Percentiles rank a stretch among this genome's conserved stretches.
phyloP scores from a whole-genome alignment of 257 asterid genomes.

The Echites panduratus region DNA sequence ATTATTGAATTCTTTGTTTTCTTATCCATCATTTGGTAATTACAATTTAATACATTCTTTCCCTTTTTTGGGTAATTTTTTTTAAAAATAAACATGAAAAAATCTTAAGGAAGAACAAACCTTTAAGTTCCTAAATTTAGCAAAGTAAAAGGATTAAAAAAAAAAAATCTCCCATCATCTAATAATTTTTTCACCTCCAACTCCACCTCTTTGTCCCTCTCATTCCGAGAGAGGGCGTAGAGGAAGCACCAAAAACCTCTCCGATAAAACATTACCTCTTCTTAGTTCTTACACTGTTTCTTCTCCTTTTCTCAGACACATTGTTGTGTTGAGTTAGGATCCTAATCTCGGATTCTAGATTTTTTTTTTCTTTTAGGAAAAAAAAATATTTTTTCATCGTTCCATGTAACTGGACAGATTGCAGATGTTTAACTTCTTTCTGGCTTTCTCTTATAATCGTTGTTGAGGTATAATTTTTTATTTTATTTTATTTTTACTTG shows the following conservation, averaged over 20 bases:
- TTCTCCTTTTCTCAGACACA: background rate
- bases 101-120: too few species aligned
- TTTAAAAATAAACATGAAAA: too few species aligned
- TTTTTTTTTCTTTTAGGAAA: too few species aligned
- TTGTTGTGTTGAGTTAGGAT: background rate
- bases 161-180: background rate
- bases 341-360: background rate
- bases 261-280: background rate
- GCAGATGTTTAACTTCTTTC: constrained; percentile 8
- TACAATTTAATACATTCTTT: too few species aligned
- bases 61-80: too few species aligned
- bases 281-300: background rate
- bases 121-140: too few species aligned
- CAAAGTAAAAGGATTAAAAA: too few species aligned
- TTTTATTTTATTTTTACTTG: too few species aligned
- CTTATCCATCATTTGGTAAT: too few species aligned
- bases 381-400: background rate
- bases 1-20: too few species aligned
- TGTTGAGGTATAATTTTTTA: constrained; percentile 12
- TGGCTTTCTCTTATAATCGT: background rate
- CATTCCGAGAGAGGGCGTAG: background rate
- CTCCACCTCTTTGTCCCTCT: constrained; percentile 12
- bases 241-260: constrained; percentile 7
- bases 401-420: background rate
- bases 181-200: background rate